These are phyloP conservation scores for Ananas comosus DNA, from an alignment of 176 grass and related monocot species.

Conservation along the genomic window DNA sequence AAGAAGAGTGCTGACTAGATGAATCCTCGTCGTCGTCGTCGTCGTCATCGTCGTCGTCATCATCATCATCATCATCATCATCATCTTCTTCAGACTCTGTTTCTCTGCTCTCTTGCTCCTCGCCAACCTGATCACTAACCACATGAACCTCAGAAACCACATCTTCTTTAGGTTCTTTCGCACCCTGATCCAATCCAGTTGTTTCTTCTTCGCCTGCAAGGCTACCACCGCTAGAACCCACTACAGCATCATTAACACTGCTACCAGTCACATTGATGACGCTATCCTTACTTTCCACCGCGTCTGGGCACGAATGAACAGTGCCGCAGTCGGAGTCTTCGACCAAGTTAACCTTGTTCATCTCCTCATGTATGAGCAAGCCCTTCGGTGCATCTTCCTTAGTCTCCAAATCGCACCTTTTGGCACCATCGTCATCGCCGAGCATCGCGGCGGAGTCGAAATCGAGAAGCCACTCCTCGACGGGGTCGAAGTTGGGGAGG, in stretches of 20 bases:
- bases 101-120: conserved; percentile 16
- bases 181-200: conserved; percentile 6
- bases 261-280: background rate
- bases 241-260: background rate
- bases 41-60: no score
- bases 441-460: conserved; percentile 32
- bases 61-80: no score
- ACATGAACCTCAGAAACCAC: background rate
- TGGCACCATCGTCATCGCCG: conserved; percentile 14
- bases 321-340: background rate
- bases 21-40: conserved; percentile 5
- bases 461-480: conserved; percentile 78
- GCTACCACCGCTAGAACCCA: conserved; percentile 6
- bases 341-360: conserved; percentile 21
- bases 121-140: background rate
- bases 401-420: conserved; percentile 4
- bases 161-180: background rate
- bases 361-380: conserved; percentile 25
- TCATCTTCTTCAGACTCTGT: conserved; percentile 32
- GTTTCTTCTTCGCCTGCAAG: conserved; percentile 10
- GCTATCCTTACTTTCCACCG: background rate
- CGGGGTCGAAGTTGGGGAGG: conserved; percentile 46
- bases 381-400: conserved; percentile 4
- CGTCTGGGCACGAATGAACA: background rate
- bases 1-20: conserved; percentile 10